phyloP scores from a whole-genome alignment of 768 basidiomycete species.

The Boletus pseudo-olivaceus region DNA sequence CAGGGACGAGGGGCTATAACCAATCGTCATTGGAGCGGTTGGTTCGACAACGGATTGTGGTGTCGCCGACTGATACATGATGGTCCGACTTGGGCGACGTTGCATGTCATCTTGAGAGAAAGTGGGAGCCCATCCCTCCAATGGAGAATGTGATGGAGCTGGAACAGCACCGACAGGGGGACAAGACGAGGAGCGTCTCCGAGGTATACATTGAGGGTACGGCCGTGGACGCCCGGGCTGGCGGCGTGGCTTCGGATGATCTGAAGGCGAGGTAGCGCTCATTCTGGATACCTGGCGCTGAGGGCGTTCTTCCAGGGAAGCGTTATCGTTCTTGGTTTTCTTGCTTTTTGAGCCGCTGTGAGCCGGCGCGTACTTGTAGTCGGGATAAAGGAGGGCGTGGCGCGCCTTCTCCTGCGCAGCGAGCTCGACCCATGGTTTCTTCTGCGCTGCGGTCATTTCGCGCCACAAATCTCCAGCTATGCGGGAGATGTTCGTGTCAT shows the following conservation, averaged over 20 bases:
- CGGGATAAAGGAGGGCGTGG: conserved; percentile 41
- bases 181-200: conserved; percentile 40
- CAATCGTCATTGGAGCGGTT: background rate
- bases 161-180: conserved; percentile 37
- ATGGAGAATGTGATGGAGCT: conserved; percentile 11
- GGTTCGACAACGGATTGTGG: conserved; percentile 9
- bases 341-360: conserved; percentile 19
- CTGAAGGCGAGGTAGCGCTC: background rate
- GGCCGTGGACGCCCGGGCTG: conserved; percentile 21
- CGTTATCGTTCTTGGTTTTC: conserved; percentile 16
- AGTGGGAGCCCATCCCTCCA: conserved; percentile 20
- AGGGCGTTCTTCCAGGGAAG: conserved; percentile 5
- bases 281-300: conserved; percentile 11
- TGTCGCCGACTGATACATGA: conserved; percentile 34
- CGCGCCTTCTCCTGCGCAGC: conserved; percentile 46
- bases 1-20: background rate
- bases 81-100: conserved; percentile 31
- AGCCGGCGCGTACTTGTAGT: conserved; percentile 40
- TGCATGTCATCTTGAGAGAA: conserved; percentile 33
- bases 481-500: conserved; percentile 67
- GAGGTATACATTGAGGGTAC: conserved; percentile 20
- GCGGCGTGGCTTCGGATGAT: conserved; percentile 4
- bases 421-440: conserved; percentile 48
- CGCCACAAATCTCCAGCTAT: conserved; percentile 68
- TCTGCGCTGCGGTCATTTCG: conserved; percentile 44